A percentile compares a stretch with the other conserved stretches of the same genome.
Conservation (phyloP, 2,329 filamentous ascomycete genomes). For the Elsinoe necatrix region DNA sequence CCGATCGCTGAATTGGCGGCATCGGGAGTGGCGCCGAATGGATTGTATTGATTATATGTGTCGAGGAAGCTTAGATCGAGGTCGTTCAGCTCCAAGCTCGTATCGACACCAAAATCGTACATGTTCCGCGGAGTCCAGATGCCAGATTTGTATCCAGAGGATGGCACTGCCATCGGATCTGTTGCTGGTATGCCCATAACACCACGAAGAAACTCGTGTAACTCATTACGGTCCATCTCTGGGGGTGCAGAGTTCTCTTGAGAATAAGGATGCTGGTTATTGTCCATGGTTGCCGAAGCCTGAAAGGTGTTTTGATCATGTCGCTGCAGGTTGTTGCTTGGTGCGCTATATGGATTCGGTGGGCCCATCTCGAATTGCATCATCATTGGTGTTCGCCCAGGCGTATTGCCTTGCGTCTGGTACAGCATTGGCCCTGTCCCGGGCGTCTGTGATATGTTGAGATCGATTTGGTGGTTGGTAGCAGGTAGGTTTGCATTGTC, state of each 20-base stretch:
- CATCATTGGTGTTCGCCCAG: slow-evolving; percentile 3
- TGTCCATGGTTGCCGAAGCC: neutral
- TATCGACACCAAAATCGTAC: slow-evolving; percentile 38
- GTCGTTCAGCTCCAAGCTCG: slow-evolving; percentile 39
- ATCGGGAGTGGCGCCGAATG: slow-evolving; percentile 32
- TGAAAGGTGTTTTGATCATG: neutral
- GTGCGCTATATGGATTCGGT: neutral
- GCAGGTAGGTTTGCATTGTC: neutral
- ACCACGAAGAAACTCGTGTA: slow-evolving; percentile 17
- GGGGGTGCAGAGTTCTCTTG: slow-evolving; percentile 4
- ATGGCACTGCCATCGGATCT: neutral
- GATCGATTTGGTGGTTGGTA: slow-evolving; percentile 5
- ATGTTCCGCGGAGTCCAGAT: slow-evolving; percentile 38
- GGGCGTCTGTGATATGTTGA: neutral
- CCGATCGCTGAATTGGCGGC: slow-evolving; percentile 17
- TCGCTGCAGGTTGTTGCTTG: neutral
- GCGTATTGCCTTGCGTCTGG: slow-evolving; percentile 1
- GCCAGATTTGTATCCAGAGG: slow-evolving; percentile 21
- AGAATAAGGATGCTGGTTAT: neutral
- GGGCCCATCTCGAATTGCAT: slow-evolving; percentile 10
- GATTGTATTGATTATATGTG: slow-evolving; percentile 38
- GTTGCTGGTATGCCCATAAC: slow-evolving; percentile 15
- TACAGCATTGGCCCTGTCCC: slow-evolving; percentile 3
- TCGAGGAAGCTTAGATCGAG: slow-evolving; percentile 39
- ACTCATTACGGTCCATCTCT: slow-evolving; percentile 7